Evolutionary conservation across 495 filamentous ascomycete genomes (phyloP).

Genomic region (Tuber indicum): DNA sequence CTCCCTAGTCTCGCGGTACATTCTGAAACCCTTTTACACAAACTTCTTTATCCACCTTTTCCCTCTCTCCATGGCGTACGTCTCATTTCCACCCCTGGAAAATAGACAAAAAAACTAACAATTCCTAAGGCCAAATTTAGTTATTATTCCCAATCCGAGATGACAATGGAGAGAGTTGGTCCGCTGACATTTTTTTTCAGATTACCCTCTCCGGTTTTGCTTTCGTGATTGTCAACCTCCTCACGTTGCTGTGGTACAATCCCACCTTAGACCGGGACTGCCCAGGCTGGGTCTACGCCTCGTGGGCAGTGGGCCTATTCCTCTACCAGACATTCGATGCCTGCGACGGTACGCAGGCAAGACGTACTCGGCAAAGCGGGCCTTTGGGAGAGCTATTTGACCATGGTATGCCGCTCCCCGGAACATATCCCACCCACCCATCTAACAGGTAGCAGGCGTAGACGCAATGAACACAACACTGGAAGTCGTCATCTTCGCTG

Average conservation of each 20-base stretch:
- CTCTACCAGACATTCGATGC: slow-evolving; percentile 98
- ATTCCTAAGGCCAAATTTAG: slow-evolving; percentile 50
- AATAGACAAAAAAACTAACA: neutral
- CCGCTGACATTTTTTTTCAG: slow-evolving; percentile 42
- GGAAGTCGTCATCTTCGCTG: slow-evolving; percentile 84
- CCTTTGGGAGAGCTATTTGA: slow-evolving; percentile 95
- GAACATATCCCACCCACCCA: slow-evolving; percentile 16
- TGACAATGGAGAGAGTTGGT: neutral
- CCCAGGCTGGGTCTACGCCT: slow-evolving; percentile 87
- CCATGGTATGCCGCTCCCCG: slow-evolving; percentile 57
- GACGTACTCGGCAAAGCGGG: slow-evolving; percentile 85
- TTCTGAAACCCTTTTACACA: slow-evolving; percentile 96
- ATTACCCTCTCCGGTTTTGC: slow-evolving; percentile 89
- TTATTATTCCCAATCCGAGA: neutral
- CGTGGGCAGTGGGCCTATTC: slow-evolving; percentile 83
- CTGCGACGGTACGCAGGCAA: slow-evolving; percentile 89
- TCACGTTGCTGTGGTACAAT: slow-evolving; percentile 93
- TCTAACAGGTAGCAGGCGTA: slow-evolving; percentile 52
- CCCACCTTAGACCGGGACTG: slow-evolving; percentile 91
- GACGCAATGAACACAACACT: slow-evolving; percentile 94
- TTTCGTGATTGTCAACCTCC: slow-evolving; percentile 84
- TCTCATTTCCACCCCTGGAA: slow-evolving; percentile 37
- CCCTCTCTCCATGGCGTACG: slow-evolving; percentile 88
- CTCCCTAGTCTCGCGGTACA: slow-evolving; percentile 78
- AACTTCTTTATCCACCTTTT: slow-evolving; percentile 89